These are phyloP conservation scores for Penicillium sp. DNA, from an alignment of 2,329 filamentous ascomycete species.

Conservation along the genomic window DNA sequence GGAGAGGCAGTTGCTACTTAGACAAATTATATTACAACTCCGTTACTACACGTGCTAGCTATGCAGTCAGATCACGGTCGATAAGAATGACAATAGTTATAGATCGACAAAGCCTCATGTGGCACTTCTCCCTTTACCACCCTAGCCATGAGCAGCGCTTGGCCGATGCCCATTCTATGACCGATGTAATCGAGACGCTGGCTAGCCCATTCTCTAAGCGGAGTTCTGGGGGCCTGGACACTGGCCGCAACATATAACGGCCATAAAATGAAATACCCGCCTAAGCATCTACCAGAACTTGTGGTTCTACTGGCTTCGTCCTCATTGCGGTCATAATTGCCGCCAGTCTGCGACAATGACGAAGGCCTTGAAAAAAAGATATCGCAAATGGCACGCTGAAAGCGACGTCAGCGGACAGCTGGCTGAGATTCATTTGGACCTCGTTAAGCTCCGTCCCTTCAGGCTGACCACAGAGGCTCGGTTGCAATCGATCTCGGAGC, in stretches of 20 bases:
- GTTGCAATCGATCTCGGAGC: not conserved
- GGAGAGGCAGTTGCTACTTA: too few relatives aligned
- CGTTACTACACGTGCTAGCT: too few relatives aligned
- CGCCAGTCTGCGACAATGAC: not conserved
- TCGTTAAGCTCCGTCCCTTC: not conserved
- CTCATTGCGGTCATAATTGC: not conserved
- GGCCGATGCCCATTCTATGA: conserved; percentile 1
- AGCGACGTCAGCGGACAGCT: not conserved
- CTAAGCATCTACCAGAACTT: not conserved
- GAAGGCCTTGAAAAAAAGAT: not conserved
- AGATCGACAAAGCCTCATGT: not conserved
- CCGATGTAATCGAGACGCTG: not conserved
- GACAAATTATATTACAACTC: too few relatives aligned
- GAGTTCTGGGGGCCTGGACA: not conserved
- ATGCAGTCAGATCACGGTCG: not conserved
- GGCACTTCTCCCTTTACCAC: not conserved
- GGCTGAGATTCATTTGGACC: not conserved
- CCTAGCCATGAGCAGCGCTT: not conserved
- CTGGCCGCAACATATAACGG: not conserved
- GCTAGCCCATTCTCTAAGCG: not conserved
- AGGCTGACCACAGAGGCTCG: not conserved
- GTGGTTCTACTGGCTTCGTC: not conserved
- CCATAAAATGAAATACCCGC: conserved; percentile 4
- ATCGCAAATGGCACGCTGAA: not conserved
- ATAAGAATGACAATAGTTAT: conserved; percentile 2